These are phyloP conservation scores for Penicillium sclerotigenum DNA, from an alignment of 2,329 filamentous ascomycete species.

Conservation along the genomic window DNA sequence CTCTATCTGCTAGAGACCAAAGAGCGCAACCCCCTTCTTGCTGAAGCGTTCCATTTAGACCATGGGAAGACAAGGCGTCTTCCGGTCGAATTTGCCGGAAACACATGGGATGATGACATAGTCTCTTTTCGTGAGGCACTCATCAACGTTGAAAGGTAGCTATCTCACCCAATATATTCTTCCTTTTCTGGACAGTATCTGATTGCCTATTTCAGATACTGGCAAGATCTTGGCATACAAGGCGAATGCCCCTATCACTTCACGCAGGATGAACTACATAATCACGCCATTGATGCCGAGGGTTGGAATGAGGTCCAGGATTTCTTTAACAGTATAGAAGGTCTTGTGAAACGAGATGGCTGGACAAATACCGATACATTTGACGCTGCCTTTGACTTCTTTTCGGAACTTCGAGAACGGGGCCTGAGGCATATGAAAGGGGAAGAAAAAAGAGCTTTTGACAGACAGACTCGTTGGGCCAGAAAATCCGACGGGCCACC, in stretches of 20 bases:
- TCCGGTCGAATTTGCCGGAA: constrained; percentile 18
- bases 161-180: neutral
- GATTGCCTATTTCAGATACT: constrained; percentile 14
- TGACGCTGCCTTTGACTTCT: constrained; percentile 35
- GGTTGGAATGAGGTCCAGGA: constrained; percentile 30
- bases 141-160: constrained; percentile 26
- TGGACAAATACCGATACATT: constrained; percentile 39
- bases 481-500: constrained; percentile 4
- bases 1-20: constrained; percentile 22
- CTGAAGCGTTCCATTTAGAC: constrained; percentile 19
- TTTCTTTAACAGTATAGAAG: constrained; percentile 37
- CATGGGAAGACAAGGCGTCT: constrained; percentile 24
- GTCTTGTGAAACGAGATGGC: constrained; percentile 38
- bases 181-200: neutral
- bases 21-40: constrained; percentile 16
- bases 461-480: constrained; percentile 31
- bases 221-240: constrained; percentile 19
- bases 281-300: constrained; percentile 18
- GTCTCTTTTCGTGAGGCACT: constrained; percentile 24
- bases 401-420: constrained; percentile 33
- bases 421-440: constrained; percentile 32
- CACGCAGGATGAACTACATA: constrained; percentile 19
- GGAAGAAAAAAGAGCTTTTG: constrained; percentile 32
- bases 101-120: constrained; percentile 28
- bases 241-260: constrained; percentile 24